A percentile compares a stretch with the other conserved stretches of the same genome.
Conservation (phyloP, 2,329 filamentous ascomycete genomes). For the Cladobotryum mycophilum region DNA sequence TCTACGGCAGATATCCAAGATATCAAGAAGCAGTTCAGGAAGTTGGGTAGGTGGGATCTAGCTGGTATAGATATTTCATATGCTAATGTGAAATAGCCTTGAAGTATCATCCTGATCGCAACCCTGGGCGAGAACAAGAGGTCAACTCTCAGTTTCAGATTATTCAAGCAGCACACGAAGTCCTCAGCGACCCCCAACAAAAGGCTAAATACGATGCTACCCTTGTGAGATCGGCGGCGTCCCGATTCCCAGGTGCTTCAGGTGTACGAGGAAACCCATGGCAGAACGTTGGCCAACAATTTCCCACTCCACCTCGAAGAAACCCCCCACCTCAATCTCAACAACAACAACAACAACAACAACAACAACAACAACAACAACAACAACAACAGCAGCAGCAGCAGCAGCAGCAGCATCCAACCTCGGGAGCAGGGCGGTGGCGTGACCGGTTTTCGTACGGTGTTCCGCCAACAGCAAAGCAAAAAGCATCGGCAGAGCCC, state of each 20-base stretch:
- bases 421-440: constrained; percentile 41
- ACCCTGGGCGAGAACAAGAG: constrained; percentile 74
- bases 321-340: constrained; percentile 21
- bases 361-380: too few species aligned
- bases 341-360: too few species aligned
- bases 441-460: constrained; percentile 35
- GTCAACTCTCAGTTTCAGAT: constrained; percentile 77
- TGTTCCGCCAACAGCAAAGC: constrained; percentile 38
- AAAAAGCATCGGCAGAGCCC: constrained; percentile 26
- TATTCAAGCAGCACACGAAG: constrained; percentile 80
- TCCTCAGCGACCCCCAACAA: constrained; percentile 48
- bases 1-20: constrained; percentile 63
- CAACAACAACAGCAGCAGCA: too few species aligned
- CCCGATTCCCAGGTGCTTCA: constrained; percentile 42
- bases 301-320: constrained; percentile 44
- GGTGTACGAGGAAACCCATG: constrained; percentile 54
- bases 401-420: constrained; percentile 13
- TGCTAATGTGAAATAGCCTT: constrained; percentile 50
- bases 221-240: constrained; percentile 24
- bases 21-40: constrained; percentile 80
- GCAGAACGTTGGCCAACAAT: constrained; percentile 43
- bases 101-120: constrained; percentile 83
- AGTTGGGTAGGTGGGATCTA: constrained; percentile 54
- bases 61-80: not conserved
- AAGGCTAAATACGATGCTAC: constrained; percentile 50